phyloP scores from a whole-genome alignment of 345 rosid genomes.

The Physaria fendleri region DNA sequence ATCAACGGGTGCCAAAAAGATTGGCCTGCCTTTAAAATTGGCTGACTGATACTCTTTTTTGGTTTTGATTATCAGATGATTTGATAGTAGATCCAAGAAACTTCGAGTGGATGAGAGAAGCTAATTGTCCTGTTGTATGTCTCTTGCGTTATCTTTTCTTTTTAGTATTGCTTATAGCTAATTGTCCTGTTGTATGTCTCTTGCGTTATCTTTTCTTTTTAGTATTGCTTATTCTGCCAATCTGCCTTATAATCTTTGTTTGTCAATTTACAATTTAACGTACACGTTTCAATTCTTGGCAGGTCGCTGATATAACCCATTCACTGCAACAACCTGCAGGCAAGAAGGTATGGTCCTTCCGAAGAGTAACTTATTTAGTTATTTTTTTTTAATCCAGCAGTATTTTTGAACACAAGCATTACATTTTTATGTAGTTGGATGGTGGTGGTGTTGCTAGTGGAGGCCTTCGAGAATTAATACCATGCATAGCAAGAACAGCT shows the following conservation, averaged over 20 bases:
- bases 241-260: background rate
- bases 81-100: background rate
- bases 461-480: conserved; percentile 88
- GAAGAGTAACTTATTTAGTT: background rate
- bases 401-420: background rate
- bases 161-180: no score
- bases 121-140: background rate
- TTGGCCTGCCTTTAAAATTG: no score
- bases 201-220: conserved; percentile 1
- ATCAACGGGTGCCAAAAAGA: no score
- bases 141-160: background rate
- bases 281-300: conserved; percentile 14
- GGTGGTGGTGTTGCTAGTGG: conserved; percentile 99
- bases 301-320: conserved; percentile 94
- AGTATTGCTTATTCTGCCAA: background rate
- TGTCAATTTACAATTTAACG: no score
- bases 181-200: conserved; percentile 86
- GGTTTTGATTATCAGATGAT: background rate
- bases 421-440: conserved; percentile 30
- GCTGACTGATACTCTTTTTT: no score
- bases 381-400: background rate
- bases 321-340: conserved; percentile 95
- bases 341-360: conserved; percentile 15
- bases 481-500: conserved; percentile 93
- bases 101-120: background rate